Conservation (phyloP, 306 rosid species). For the Cyamopsis tetragonoloba region DNA sequence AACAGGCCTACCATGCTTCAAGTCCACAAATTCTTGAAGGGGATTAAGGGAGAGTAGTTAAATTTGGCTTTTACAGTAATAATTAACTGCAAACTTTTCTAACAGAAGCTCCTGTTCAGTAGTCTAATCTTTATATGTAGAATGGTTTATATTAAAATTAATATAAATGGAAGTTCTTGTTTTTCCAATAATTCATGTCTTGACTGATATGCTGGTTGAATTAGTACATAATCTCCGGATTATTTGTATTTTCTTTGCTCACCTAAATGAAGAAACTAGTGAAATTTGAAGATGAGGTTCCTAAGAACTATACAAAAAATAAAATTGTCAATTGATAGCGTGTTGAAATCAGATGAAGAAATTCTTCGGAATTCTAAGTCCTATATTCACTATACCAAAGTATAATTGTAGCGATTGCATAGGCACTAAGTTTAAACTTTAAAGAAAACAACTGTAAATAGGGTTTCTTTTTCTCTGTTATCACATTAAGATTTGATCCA, state of each 20-base stretch:
- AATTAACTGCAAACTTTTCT: constrained; percentile 23
- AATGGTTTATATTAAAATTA: constrained; percentile 4
- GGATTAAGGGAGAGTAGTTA: constrained; percentile 54
- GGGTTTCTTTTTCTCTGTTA: too few relatives aligned
- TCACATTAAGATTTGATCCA: too few relatives aligned
- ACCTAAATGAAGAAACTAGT: not conserved
- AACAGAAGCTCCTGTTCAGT: constrained; percentile 7
- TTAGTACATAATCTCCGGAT: not conserved
- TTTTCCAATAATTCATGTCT: constrained; percentile 1
- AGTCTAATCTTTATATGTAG: constrained; percentile 5
- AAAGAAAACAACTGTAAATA: not conserved
- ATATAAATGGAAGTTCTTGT: constrained; percentile 2
- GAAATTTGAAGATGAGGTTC: not conserved
- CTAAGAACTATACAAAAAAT: not conserved
- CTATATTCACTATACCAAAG: not conserved
- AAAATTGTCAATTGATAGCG: not conserved
- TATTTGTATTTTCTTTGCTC: not conserved
- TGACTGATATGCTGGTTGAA: not conserved
- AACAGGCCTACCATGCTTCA: constrained; percentile 92
- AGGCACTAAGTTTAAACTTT: too few relatives aligned
- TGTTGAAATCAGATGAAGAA: not conserved
- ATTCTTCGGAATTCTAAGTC: not conserved
- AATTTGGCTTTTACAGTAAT: constrained; percentile 3
- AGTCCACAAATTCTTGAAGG: constrained; percentile 70
- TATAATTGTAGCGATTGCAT: not conserved